These are phyloP conservation scores for Clonostachys byssicola DNA, from an alignment of 2,329 filamentous ascomycete species.

Conservation along the genomic window DNA sequence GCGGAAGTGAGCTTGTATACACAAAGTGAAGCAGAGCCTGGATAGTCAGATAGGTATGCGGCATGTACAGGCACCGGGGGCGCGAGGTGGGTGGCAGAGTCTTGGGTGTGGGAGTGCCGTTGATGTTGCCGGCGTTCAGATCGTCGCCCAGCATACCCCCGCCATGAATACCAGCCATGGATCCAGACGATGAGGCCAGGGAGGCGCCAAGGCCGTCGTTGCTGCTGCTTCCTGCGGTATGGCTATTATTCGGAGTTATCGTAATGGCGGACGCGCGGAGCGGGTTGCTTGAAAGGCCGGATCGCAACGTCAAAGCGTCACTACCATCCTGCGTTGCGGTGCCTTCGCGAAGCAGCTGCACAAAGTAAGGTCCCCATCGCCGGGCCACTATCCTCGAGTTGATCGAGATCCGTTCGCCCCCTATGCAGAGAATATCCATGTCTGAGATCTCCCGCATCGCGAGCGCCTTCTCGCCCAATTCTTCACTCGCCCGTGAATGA, in stretches of 20 bases:
- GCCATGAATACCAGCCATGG: constrained; percentile 13
- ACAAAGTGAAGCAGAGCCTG: constrained; percentile 89
- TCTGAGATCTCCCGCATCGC: constrained; percentile 82
- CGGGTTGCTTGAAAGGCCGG: constrained; percentile 51
- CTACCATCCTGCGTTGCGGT: constrained; percentile 67
- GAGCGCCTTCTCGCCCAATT: constrained; percentile 78
- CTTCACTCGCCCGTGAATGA: constrained; percentile 74
- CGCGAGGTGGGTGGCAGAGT: constrained; percentile 59
- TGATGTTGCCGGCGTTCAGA: constrained; percentile 34
- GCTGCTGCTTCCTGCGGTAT: constrained; percentile 29
- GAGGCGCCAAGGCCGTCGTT: constrained; percentile 10
- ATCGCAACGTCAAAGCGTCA: constrained; percentile 72
- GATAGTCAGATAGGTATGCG: constrained; percentile 85
- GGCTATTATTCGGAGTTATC: constrained; percentile 67
- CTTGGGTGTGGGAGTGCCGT: constrained; percentile 52
- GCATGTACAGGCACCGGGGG: constrained; percentile 85
- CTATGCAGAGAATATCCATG: constrained; percentile 93
- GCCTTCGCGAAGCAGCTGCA: constrained; percentile 82
- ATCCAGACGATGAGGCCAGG: constrained; percentile 3
- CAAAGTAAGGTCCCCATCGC: constrained; percentile 94
- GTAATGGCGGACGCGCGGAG: constrained; percentile 79
- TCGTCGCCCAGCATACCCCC: constrained; percentile 27
- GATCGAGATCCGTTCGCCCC: constrained; percentile 86
- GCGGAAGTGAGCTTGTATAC: constrained; percentile 86
- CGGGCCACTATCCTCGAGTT: constrained; percentile 86